These are phyloP conservation scores for Vitis hybrid DNA, from an alignment of 177 flowering plant species.

Conservation along the genomic window DNA sequence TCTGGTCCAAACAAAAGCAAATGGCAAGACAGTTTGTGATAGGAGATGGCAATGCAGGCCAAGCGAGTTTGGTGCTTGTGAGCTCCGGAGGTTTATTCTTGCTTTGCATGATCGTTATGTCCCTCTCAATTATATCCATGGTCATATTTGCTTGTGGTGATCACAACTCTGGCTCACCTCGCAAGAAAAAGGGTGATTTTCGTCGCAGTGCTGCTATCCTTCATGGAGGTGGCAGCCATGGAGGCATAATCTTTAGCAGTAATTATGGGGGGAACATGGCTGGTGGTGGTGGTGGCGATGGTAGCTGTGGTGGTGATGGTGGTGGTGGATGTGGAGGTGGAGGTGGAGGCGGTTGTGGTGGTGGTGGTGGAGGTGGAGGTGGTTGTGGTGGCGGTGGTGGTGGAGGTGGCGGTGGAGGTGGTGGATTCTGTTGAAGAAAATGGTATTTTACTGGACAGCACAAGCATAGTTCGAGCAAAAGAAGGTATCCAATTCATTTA, in stretches of 20 bases:
- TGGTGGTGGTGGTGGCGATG: not conserved
- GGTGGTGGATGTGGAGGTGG: not conserved
- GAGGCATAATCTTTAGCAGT: not conserved
- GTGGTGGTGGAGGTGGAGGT: not conserved
- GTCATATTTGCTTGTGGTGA: constrained; percentile 18
- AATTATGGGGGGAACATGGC: not conserved
- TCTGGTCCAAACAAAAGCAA: not conserved
- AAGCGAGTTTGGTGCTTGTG: not conserved
- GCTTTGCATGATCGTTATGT: constrained; percentile 6
- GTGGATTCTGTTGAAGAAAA: not conserved
- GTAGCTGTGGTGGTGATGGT: not conserved
- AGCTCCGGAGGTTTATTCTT: constrained; percentile 4
- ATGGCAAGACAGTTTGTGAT: not conserved
- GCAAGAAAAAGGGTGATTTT: not conserved
- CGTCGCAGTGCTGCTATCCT: too few relatives aligned
- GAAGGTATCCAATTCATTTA: too few relatives aligned
- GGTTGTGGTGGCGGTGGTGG: not conserved
- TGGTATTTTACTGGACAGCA: too few relatives aligned
- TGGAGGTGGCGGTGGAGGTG: not conserved
- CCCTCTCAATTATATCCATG: constrained; percentile 16
- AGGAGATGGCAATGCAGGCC: not conserved
- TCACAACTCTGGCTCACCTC: not conserved
- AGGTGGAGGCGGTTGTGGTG: not conserved
- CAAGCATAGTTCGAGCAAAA: too few relatives aligned
- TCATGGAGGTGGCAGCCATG: not conserved